phyloP scores from a whole-genome alignment of 176 grass and related monocot genomes.

The Sorghum bicolor region Sorghum_bicolor_NCBIv3 NC_012872.2:68379501-68380000 shows the following conservation, averaged over 20 bases:
- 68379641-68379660: not conserved
- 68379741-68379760: conserved; percentile 14
- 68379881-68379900: conserved; percentile 1
- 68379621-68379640: not conserved
- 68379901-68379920: conserved; percentile 16
- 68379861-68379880: not conserved
- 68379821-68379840: not conserved
- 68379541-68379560: not conserved
- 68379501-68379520: too few species aligned
- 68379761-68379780: conserved; percentile 14
- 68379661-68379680: not conserved
- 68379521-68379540: not conserved
- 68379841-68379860: not conserved
- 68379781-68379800: not conserved
- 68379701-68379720: not conserved
- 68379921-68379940: conserved; percentile 15
- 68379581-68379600: conserved; percentile 1
- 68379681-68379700: conserved; percentile 16
- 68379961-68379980: not conserved
- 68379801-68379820: conserved; percentile 12
- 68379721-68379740: conserved; percentile 21
- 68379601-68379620: conserved; percentile 1
- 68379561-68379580: not conserved
- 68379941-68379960: conserved; percentile 22
- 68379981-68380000: not conserved